Evolutionary conservation across 768 basidiomycete species (phyloP), one percentile per base, ranked within the genome.

Genomic region (Xanthoconium purpureum): DNA sequence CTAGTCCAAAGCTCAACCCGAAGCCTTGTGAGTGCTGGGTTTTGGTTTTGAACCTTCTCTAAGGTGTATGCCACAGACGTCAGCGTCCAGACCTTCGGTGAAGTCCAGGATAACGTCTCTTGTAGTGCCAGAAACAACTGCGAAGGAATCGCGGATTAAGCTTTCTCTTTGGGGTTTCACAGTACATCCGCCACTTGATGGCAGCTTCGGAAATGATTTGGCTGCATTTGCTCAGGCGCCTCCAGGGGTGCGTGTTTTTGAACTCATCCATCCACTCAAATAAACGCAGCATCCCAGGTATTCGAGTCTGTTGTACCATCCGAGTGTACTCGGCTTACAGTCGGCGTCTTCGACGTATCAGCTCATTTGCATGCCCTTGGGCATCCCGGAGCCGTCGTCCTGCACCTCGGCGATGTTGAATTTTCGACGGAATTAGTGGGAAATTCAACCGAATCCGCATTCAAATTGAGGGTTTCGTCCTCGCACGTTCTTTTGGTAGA

Each of bases 291-390:
- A 17, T 47, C 36, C 7, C 57, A 85, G 94, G 88, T 90, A 1
- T 99, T 99, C 66, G 95, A 95, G 70, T 81, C 92, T 24, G 94
- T 97, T 13, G 84, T 94, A 15, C 97, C 97, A 2, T 93, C 80
- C 53, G 97, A 98, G 68, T 74, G 88, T 42, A 98, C 94, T 7
- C 75, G 77, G 12, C 72, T 98, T 28, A 75, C 78, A n/a, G 57
- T 95, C 35, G 81, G 79, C 59, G 64, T 94, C 20, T 56, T 74
- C 17, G 88, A 94, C 63, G 81, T 84, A 11, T 89, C 91, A 0
- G 63, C 91, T 12, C 84, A 85, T 48, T 56, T 82, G 2, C 74
- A 82, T 20, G 80, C 87, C 1, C 80, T 82, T 1, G 79, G 67
- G 0, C 74, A 87, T 62, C 75, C 80, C 3, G 91, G 93, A 17